phyloP scores from a whole-genome alignment of 129 eudicot genomes.

The Centaurea solstitialis region DNA sequence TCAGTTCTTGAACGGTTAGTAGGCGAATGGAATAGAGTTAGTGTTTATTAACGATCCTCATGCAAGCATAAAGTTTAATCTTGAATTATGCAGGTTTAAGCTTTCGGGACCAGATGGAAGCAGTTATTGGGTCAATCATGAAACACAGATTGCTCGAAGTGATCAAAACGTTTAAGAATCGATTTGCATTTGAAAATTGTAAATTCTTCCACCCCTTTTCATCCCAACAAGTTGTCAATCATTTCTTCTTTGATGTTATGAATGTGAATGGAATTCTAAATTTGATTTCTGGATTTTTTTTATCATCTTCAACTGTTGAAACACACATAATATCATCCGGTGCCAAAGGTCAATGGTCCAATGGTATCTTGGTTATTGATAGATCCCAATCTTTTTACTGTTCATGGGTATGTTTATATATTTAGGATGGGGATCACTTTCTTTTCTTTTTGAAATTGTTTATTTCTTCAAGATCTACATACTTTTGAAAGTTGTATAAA shows the following conservation, averaged over 20 bases:
- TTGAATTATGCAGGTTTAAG: conserved; percentile 55
- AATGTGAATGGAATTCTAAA: conserved; percentile 3
- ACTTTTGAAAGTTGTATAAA: too few relatives aligned
- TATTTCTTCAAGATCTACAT: too few relatives aligned
- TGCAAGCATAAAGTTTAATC: neutral
- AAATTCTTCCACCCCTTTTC: conserved; percentile 32
- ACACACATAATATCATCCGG: neutral
- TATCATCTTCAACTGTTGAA: neutral
- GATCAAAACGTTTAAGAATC: conserved; percentile 58
- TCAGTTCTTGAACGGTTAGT: conserved; percentile 82
- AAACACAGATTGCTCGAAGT: conserved; percentile 58
- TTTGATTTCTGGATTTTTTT: neutral
- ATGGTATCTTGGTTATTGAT: too few relatives aligned
- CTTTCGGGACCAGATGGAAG: conserved; percentile 84
- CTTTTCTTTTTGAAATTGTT: too few relatives aligned
- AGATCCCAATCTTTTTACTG: too few relatives aligned
- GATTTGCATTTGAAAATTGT: conserved; percentile 10
- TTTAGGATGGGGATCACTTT: too few relatives aligned
- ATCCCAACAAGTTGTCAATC: conserved; percentile 10
- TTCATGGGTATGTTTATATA: too few relatives aligned
- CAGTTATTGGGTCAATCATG: conserved; percentile 68
- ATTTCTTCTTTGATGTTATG: conserved; percentile 9
- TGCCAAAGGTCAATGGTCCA: neutral
- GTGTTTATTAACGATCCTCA: neutral
- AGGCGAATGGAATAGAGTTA: neutral